Base-by-base conservation (phyloP, 1,284 basidiomycete genomes). In the Wallemia ichthyophaga region DNA sequence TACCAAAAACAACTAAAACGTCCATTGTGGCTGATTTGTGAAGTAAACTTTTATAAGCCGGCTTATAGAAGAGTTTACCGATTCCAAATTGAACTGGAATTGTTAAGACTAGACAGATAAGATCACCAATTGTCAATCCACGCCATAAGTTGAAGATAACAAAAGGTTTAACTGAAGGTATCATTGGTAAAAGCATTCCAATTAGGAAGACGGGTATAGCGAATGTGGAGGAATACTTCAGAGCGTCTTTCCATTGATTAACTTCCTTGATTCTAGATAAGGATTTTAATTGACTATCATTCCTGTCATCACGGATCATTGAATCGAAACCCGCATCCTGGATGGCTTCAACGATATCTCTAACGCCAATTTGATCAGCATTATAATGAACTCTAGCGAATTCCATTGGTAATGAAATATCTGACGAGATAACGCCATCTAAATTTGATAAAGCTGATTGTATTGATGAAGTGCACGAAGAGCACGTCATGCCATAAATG, bases 11-110 rank as follows among this genome's bases (percentile, higher is more conserved):
- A 65, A 98, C 81, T 57, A 99, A 82, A 27, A 96, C 91, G 69
- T 99, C 94, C 86, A 89, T 89, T 0, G 92, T 98, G 1, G 91
- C 87, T 1, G 78, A 78, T 55, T 80, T 76, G 70, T 99, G 94
- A 68, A 80, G 83, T 61, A 96, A 70, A 1, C 88, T 81, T 70
- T 92, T 95, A 74, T 77, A 95, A 2, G 91, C 86, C 60, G 82
- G 84, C 57, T 75, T 75, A 69, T 95, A 95, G 72, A 98, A 96
- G 62, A 80, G 80, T 59, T 72, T 72, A 1, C 89, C 94, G 57
- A 96, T 74, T 77, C 85, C 94, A 65, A 91, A 86, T 67, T 98
- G 94, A 1, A 88, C 82, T 1, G 91, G 92, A 1, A 91, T 81
- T 3, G 89, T 91, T 60, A 98, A 75, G n/a, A 76, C 60, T 53